A percentile compares a stretch with the other conserved stretches of the same genome.
Conservation (phyloP, 129 eudicot genomes). For the Silybum marianum region DNA sequence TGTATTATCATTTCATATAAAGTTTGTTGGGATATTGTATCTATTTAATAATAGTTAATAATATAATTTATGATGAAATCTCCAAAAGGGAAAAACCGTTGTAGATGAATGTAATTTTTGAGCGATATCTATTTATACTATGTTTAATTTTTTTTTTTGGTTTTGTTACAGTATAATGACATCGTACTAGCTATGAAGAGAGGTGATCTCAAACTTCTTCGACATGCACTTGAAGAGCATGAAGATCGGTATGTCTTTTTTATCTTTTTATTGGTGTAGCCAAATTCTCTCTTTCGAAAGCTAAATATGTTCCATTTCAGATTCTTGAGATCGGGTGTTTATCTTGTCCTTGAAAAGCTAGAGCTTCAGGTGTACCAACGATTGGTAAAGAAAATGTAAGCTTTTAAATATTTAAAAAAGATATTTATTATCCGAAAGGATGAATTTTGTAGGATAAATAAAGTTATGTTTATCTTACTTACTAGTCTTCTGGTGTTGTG, state of each 20-base stretch:
- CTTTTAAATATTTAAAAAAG: neutral
- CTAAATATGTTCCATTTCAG: conserved; percentile 39
- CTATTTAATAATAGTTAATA: neutral
- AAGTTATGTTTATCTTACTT: neutral
- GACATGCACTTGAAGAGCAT: conserved; percentile 84
- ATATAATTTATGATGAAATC: neutral
- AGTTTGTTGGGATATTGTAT: neutral
- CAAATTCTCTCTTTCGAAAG: neutral
- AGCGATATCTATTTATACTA: neutral
- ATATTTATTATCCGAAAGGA: neutral
- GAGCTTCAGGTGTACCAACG: conserved; percentile 96
- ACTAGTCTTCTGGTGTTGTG: conserved; percentile 16
- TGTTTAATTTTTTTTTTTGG: conserved; percentile 9
- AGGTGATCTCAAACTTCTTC: conserved; percentile 92
- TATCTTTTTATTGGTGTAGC: neutral
- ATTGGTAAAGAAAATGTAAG: conserved; percentile 86
- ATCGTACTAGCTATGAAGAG: conserved; percentile 77
- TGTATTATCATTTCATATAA: neutral
- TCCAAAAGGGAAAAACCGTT: neutral
- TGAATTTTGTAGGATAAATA: neutral
- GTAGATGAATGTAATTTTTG: neutral
- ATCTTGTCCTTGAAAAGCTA: conserved; percentile 94
- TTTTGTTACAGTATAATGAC: conserved; percentile 61
- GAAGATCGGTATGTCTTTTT: conserved; percentile 69
- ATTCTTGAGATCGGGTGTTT: conserved; percentile 93